Evolutionary conservation across 805 yeast species (phyloP).

Genomic region (Yarrowia porcina): DNA sequence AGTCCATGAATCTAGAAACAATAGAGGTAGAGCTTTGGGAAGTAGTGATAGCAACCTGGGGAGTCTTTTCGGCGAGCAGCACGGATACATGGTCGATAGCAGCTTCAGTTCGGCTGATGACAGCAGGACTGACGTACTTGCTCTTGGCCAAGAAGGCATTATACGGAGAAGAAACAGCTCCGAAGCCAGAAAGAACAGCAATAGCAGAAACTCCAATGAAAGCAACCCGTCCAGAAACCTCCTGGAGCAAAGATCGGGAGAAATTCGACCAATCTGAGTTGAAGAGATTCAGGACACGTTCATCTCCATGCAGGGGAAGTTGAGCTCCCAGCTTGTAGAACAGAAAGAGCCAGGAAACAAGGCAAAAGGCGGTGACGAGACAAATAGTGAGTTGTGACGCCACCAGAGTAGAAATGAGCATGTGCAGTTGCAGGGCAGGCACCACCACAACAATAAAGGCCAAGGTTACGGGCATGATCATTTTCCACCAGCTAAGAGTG

Average conservation of each 20-base stretch:
- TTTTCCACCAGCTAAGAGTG: constrained; percentile 11
- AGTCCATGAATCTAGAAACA: constrained; percentile 12
- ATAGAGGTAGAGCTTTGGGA: constrained; percentile 7
- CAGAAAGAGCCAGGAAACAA: constrained; percentile 33
- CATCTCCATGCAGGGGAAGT: constrained; percentile 32
- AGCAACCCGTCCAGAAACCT: constrained; percentile 39
- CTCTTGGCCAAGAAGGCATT: constrained; percentile 21
- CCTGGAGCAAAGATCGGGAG: constrained; percentile 21
- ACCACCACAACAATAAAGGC: constrained; percentile 18
- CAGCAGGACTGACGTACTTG: constrained; percentile 30
- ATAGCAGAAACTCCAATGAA: constrained; percentile 43
- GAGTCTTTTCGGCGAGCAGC: constrained; percentile 32
- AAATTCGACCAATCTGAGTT: not conserved
- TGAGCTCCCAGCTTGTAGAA: constrained; percentile 34
- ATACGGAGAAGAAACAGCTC: constrained; percentile 44
- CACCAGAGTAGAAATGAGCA: not conserved
- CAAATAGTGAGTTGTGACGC: not conserved
- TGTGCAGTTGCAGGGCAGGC: constrained; percentile 5
- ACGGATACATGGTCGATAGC: constrained; percentile 36
- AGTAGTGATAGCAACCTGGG: not conserved
- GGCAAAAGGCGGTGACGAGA: constrained; percentile 19
- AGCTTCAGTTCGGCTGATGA: constrained; percentile 35
- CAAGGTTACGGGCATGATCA: constrained; percentile 17
- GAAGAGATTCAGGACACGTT: not conserved
- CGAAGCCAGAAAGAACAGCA: constrained; percentile 44